phyloP scores from a whole-genome alignment of 2,329 filamentous ascomycete species.

The Colletotrichum sp. region DNA sequence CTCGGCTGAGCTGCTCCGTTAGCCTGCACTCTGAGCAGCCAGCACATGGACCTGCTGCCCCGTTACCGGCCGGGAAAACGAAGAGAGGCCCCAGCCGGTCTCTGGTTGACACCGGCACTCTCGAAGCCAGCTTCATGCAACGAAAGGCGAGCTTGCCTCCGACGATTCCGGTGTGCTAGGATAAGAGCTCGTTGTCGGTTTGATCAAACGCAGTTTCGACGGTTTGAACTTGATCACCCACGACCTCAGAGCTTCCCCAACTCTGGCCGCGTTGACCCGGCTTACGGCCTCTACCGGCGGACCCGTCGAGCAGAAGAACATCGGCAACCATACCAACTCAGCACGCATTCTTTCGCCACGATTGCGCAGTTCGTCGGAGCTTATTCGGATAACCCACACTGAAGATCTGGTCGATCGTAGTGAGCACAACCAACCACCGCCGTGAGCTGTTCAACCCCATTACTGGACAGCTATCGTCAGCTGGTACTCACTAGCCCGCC shows the following conservation, averaged over 20 bases:
- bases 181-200: background rate
- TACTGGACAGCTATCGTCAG: background rate
- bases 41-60: background rate
- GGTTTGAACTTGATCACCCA: background rate
- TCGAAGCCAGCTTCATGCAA: background rate
- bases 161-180: background rate
- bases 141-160: background rate
- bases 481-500: background rate
- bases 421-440: background rate
- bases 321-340: background rate
- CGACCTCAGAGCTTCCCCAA: background rate
- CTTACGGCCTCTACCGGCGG: background rate
- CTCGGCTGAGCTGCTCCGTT: background rate
- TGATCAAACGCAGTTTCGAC: background rate
- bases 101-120: background rate
- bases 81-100: background rate
- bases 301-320: background rate
- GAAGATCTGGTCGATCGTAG: background rate
- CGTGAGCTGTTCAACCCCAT: background rate
- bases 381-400: background rate
- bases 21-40: background rate
- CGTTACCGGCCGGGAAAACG: background rate
- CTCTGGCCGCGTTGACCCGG: background rate
- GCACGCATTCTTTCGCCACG: background rate
- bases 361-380: conserved; percentile 4